Percentiles rank a stretch among this genome's conserved stretches.
Evolutionary conservation across 805 yeast genomes (phyloP).

Genomic region (Pichia pseudocactophila): DNA sequence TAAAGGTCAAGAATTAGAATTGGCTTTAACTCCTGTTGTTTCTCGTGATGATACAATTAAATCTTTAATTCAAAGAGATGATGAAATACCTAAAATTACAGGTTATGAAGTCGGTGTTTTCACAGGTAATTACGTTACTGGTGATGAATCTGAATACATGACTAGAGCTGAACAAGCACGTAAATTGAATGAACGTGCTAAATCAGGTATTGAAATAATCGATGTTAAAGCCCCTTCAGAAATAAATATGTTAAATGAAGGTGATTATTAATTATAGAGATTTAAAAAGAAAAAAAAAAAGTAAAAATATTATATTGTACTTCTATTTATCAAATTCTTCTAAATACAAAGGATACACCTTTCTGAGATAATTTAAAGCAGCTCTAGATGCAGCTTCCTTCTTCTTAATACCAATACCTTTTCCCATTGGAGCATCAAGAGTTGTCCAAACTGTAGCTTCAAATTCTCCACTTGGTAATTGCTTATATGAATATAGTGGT

Average conservation of each 20-base stretch:
- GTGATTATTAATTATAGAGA: constrained; percentile 33
- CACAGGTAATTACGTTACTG: constrained; percentile 92
- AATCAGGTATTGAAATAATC: constrained; percentile 32
- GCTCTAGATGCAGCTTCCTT: too few relatives aligned
- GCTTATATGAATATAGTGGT: too few relatives aligned
- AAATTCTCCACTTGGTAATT: not conserved
- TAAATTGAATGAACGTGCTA: constrained; percentile 52
- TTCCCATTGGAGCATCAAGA: too few relatives aligned
- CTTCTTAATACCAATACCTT: too few relatives aligned
- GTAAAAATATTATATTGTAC: too few relatives aligned
- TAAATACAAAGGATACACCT: not conserved
- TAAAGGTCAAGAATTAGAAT: constrained; percentile 25
- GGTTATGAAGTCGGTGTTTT: constrained; percentile 94
- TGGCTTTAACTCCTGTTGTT: constrained; percentile 29
- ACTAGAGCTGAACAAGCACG: constrained; percentile 76
- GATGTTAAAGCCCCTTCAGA: constrained; percentile 76
- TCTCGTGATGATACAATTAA: constrained; percentile 24
- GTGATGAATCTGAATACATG: constrained; percentile 75
- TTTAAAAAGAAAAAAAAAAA: too few relatives aligned
- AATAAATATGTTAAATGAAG: constrained; percentile 48
- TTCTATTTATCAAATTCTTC: not conserved
- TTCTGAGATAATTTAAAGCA: too few relatives aligned
- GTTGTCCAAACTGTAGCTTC: not conserved
- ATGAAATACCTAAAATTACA: constrained; percentile 30
- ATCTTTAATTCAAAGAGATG: constrained; percentile 19